A percentile compares a stretch with the other conserved stretches of the same genome.
Evolutionary conservation across 345 rosid genomes (phyloP).

Genomic region (Syzygium oleosum): DNA sequence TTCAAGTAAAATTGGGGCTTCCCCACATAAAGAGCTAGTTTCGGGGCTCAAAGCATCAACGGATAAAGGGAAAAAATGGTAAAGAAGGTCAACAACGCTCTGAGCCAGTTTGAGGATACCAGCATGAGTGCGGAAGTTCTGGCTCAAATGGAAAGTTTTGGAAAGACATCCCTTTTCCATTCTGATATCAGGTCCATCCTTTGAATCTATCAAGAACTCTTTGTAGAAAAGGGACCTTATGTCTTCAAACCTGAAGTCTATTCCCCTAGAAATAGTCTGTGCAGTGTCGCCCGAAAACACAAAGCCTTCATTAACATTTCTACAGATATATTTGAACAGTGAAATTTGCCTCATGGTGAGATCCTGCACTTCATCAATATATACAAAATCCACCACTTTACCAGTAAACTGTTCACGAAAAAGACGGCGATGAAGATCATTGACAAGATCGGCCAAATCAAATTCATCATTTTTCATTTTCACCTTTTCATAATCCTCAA

Average conservation of each 20-base stretch:
- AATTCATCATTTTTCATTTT: slow-evolving; percentile 30
- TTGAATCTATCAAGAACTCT: slow-evolving; percentile 16
- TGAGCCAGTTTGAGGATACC: slow-evolving; percentile 44
- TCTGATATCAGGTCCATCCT: not conserved
- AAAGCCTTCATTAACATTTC: slow-evolving; percentile 38
- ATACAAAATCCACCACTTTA: slow-evolving; percentile 35
- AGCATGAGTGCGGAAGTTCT: slow-evolving; percentile 46
- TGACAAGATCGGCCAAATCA: slow-evolving; percentile 50
- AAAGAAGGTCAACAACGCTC: slow-evolving; percentile 40
- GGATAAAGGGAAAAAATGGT: slow-evolving; percentile 23
- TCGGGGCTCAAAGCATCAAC: slow-evolving; percentile 30
- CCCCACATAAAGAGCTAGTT: slow-evolving; percentile 30
- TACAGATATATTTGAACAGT: slow-evolving; percentile 33
- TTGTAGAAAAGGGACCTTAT: slow-evolving; percentile 30
- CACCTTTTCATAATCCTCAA: slow-evolving; percentile 34
- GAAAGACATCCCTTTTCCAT: slow-evolving; percentile 19
- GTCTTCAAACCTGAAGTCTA: slow-evolving; percentile 46
- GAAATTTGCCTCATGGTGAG: slow-evolving; percentile 47
- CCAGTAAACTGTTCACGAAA: slow-evolving; percentile 11
- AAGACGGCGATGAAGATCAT: slow-evolving; percentile 39
- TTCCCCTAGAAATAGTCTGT: slow-evolving; percentile 35
- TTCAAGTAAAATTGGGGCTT: slow-evolving; percentile 39
- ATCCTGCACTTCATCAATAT: slow-evolving; percentile 60
- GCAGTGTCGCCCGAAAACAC: slow-evolving; percentile 45
- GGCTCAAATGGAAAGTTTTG: slow-evolving; percentile 23